Conservation (phyloP, 2,329 filamentous ascomycete species). For the Monilinia vaccinii-corymbosi region DNA sequence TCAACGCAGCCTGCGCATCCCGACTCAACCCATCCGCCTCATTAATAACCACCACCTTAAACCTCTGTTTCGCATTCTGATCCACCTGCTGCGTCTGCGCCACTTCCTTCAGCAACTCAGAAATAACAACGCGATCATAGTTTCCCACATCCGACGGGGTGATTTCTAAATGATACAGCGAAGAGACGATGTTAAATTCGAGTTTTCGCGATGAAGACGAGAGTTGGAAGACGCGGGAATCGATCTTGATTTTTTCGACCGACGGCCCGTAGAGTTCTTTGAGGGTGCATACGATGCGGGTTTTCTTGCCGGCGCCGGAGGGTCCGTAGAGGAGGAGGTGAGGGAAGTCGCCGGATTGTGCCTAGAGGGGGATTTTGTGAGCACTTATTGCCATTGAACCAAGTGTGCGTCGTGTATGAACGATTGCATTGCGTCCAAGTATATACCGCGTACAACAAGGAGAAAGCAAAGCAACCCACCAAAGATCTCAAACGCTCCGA, state of each 20-base stretch:
- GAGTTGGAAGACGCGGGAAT: constrained; percentile 85
- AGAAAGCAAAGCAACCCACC: constrained; percentile 42
- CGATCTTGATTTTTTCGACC: constrained; percentile 99
- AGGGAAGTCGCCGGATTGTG: constrained; percentile 93
- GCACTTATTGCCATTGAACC: background rate
- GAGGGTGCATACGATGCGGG: constrained; percentile 85
- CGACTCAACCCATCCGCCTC: constrained; percentile 91
- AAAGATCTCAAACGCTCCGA: constrained; percentile 80
- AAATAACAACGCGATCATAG: constrained; percentile 91
- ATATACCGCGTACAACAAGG: background rate
- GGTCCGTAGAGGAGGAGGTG: constrained; percentile 96
- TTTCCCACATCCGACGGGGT: constrained; percentile 94
- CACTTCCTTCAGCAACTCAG: constrained; percentile 93
- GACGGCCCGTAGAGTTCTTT: constrained; percentile 93
- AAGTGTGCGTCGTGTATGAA: background rate
- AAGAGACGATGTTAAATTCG: constrained; percentile 97
- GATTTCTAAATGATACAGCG: constrained; percentile 96
- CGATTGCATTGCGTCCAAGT: too few relatives aligned
- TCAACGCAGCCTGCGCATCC: constrained; percentile 89
- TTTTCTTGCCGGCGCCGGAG: constrained; percentile 96
- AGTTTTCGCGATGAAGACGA: constrained; percentile 93
- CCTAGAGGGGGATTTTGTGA: constrained; percentile 42
- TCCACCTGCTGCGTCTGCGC: constrained; percentile 99
- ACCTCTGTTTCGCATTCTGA: constrained; percentile 76
- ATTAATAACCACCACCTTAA: constrained; percentile 99